phyloP scores from a whole-genome alignment of 345 rosid species.

The Syzygium aqueum region DNA sequence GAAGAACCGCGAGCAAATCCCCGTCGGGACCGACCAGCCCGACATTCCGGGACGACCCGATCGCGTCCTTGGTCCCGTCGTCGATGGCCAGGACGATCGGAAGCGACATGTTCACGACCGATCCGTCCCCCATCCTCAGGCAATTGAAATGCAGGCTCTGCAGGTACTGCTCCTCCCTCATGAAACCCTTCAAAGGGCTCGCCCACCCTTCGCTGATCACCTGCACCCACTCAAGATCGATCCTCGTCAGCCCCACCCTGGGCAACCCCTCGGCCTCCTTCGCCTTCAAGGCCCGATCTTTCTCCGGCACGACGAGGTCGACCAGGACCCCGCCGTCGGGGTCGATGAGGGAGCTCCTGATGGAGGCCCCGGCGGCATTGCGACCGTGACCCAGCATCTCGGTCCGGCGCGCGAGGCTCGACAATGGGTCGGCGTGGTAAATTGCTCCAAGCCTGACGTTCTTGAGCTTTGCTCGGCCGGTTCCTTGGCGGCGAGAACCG shows the following conservation, averaged over 20 bases:
- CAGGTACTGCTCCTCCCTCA: slow-evolving; percentile 86
- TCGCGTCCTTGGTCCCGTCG: slow-evolving; percentile 56
- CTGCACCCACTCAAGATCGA: slow-evolving; percentile 93
- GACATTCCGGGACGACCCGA: slow-evolving; percentile 51
- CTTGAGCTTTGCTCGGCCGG: background rate
- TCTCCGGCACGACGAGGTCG: slow-evolving; percentile 59
- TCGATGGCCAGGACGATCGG: slow-evolving; percentile 93
- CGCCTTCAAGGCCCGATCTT: slow-evolving; percentile 34
- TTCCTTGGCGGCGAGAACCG: slow-evolving; percentile 8
- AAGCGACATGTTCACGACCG: slow-evolving; percentile 79
- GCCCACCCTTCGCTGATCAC: slow-evolving; percentile 97
- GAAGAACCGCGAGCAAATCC: slow-evolving; percentile 55
- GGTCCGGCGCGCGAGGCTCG: slow-evolving; percentile 7
- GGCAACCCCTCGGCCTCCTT: slow-evolving; percentile 59
- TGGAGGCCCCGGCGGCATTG: slow-evolving; percentile 2
- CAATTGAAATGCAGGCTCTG: slow-evolving; percentile 90
- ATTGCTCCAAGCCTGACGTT: slow-evolving; percentile 19
- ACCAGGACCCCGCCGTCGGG: slow-evolving; percentile 86
- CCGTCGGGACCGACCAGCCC: slow-evolving; percentile 55
- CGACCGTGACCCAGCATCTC: slow-evolving; percentile 7
- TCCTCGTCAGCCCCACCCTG: slow-evolving; percentile 49
- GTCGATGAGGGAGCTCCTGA: slow-evolving; percentile 72
- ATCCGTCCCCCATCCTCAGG: slow-evolving; percentile 47
- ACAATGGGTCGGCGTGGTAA: slow-evolving; percentile 27
- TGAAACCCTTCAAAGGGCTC: slow-evolving; percentile 86